Base-by-base conservation (phyloP, 805 yeast species). In the Sungouiozyma intestinalis region DNA sequence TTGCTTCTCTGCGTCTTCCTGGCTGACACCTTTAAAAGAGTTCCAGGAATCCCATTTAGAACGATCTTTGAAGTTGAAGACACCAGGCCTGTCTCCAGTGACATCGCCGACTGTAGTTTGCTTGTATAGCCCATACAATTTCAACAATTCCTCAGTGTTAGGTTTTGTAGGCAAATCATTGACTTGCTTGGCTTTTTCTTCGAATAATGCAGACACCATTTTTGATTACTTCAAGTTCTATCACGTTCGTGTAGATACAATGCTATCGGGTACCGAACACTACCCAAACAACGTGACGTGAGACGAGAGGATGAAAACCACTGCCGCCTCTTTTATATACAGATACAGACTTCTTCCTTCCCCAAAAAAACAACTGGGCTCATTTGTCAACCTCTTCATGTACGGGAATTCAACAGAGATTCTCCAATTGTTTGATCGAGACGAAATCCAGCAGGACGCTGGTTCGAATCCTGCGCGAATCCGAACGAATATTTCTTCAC, bases 1-100 rank as follows among this genome's bases (percentile, higher is more conserved):
- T 65, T 86, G 73, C 54, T 73, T 49, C 72, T 90, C 97, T 46
- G 98, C 98, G 31, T 86, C 97, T 53, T 77, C 94, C 66, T 83
- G 84, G 34, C 86, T 66, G 47, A 75, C 76, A 45, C 98, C 98
- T 70, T 84, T 82, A 58, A 81, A 69, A 55, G 78, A 79, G 57
- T 81, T 81, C 97, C 97, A 92, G 7, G 97, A 76, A 62, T 88
- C 90, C 97, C 97, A 92, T 74, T 92, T 92, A 76, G 85, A 84
- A 68, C 94, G 87, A 53, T 90, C 97, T 71, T 83, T 86, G 69
- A 92, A 74, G 68, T 87, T 94, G 64, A 92, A 85, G 45, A 84
- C 67, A 49, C 96, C 92, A 42, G 98, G 98, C 70, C 85, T 85
- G 43, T 73, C 70, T 48, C 95, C 83, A 51, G 64, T 65, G 54